Percentiles rank a stretch among this genome's conserved stretches.
These are phyloP conservation scores for Hordeum pubiflorum DNA, from an alignment of 202 grass and related monocot species.

Conservation along the genomic window DNA sequence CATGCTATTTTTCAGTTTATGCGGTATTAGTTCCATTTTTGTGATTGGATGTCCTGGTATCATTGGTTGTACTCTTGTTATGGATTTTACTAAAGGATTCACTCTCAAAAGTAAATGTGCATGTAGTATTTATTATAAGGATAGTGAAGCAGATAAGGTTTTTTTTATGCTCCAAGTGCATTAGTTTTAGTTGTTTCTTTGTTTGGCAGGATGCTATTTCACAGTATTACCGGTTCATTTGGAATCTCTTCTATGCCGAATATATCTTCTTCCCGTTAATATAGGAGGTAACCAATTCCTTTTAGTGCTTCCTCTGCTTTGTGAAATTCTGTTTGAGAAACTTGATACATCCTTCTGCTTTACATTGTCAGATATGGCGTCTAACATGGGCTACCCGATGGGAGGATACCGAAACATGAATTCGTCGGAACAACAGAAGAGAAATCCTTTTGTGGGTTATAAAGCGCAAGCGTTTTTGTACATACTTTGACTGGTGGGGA, in stretches of 20 bases:
- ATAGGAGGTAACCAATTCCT: slow-evolving; percentile 49
- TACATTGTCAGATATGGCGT: background rate
- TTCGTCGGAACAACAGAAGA: background rate
- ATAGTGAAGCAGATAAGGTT: background rate
- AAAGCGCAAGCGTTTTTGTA: background rate
- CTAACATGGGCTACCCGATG: background rate
- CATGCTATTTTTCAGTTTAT: too few species aligned
- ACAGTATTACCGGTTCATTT: slow-evolving; percentile 84
- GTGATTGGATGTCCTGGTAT: background rate
- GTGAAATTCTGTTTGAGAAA: background rate
- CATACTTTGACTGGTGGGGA: background rate
- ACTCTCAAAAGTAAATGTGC: background rate
- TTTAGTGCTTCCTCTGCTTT: background rate
- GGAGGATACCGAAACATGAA: too few species aligned
- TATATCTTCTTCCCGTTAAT: slow-evolving; percentile 78
- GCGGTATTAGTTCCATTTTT: background rate
- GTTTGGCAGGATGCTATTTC: slow-evolving; percentile 72
- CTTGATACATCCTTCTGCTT: background rate
- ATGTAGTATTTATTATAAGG: background rate
- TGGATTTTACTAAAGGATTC: background rate
- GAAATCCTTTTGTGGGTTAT: background rate
- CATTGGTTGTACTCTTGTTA: background rate
- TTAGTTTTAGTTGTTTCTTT: background rate
- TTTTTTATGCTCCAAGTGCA: background rate
- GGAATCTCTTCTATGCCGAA: slow-evolving; percentile 94